Percentiles rank a stretch among this genome's conserved stretches.
Evolutionary conservation across 805 yeast species (phyloP).

Genomic region (Nakazawaea laoshanensis): DNA sequence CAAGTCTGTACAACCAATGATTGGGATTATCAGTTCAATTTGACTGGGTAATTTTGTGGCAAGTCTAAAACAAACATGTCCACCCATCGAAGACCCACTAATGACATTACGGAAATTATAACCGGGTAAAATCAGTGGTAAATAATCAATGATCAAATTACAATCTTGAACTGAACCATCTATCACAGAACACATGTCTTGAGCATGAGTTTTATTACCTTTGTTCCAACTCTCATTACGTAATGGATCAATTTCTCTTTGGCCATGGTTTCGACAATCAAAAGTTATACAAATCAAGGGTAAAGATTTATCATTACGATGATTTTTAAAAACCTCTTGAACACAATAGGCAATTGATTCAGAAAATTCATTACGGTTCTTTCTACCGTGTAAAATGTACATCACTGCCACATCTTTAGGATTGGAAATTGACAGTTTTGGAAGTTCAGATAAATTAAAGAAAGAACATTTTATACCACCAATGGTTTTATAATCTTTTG

Average conservation of each 20-base stretch:
- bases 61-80: constrained; percentile 42
- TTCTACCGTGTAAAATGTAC: constrained; percentile 40
- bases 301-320: constrained; percentile 12
- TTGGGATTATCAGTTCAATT: constrained; percentile 35
- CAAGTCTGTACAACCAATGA: constrained; percentile 42
- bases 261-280: constrained; percentile 52
- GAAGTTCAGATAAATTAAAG: constrained; percentile 28
- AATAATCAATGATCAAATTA: constrained; percentile 31
- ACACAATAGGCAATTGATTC: constrained; percentile 31
- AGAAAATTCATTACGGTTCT: constrained; percentile 26
- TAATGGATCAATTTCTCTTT: constrained; percentile 25
- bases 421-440: constrained; percentile 14
- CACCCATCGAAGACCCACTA: constrained; percentile 49
- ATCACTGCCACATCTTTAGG: constrained; percentile 25
- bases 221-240: constrained; percentile 35
- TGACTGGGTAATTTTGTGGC: constrained; percentile 28
- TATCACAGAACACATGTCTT: constrained; percentile 38
- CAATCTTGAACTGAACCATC: constrained; percentile 40
- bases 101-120: constrained; percentile 26
- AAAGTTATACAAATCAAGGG: constrained; percentile 37
- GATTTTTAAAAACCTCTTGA: constrained; percentile 19
- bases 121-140: constrained; percentile 27
- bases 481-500: constrained; percentile 15
- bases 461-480: constrained; percentile 40
- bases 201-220: constrained; percentile 42